These are phyloP conservation scores for Penicillium sp. DNA, from an alignment of 2,329 filamentous ascomycete species.

Conservation along the genomic window DNA sequence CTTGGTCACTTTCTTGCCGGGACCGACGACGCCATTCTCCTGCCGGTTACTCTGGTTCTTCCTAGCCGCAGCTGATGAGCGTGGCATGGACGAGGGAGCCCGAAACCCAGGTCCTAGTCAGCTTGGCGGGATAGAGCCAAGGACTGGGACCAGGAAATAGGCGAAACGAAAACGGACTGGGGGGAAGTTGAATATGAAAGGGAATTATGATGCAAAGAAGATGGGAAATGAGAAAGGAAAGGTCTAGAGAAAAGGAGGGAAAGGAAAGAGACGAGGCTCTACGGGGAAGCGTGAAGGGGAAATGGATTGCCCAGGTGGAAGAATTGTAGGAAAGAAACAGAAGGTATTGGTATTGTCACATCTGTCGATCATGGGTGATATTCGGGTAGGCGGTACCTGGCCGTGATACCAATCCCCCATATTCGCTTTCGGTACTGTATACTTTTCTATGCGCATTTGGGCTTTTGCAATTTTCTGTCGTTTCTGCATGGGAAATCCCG, in stretches of 20 bases:
- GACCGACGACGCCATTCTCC: conserved; percentile 83
- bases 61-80: conserved; percentile 50
- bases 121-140: conserved; percentile 52
- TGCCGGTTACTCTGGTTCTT: conserved; percentile 72
- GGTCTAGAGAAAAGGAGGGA: conserved; percentile 11
- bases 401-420: conserved; percentile 1
- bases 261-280: conserved; percentile 10
- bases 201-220: conserved; percentile 15
- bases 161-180: conserved; percentile 22
- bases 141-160: conserved; percentile 47
- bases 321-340: conserved; percentile 19
- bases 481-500: conserved; percentile 9
- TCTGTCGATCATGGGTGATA: conserved; percentile 2
- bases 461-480: conserved; percentile 1
- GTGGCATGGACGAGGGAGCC: conserved; percentile 52
- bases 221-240: conserved; percentile 19
- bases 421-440: conserved; percentile 1
- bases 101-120: conserved; percentile 47
- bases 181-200: conserved; percentile 16
- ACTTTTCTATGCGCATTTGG: not conserved
- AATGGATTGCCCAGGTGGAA: conserved; percentile 19
- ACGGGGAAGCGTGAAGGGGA: conserved; percentile 21
- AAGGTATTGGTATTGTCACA: conserved; percentile 14
- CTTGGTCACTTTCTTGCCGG: conserved; percentile 68
- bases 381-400: conserved; percentile 12